phyloP scores from a whole-genome alignment of 305 asterid species.

The Fraxinus xanthoxyloides region DNA sequence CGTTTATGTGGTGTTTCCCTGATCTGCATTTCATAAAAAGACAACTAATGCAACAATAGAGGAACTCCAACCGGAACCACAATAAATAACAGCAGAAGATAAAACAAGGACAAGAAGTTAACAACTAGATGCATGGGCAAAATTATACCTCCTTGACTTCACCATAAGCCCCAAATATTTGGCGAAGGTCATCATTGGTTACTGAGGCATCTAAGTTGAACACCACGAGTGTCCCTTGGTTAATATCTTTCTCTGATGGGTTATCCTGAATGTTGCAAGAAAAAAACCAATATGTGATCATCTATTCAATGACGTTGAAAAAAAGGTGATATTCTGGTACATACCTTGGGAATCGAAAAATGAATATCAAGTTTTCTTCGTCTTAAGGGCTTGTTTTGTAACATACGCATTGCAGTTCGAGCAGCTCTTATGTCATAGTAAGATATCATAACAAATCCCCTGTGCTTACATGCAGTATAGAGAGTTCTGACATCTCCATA shows the following conservation, averaged over 20 bases:
- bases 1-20: slow-evolving; percentile 70
- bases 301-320: neutral
- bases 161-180: slow-evolving; percentile 65
- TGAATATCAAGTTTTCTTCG: slow-evolving; percentile 93
- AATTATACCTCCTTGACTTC: slow-evolving; percentile 57
- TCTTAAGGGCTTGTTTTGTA: slow-evolving; percentile 86
- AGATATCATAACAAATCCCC: slow-evolving; percentile 99
- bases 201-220: slow-evolving; percentile 91
- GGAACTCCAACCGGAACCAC: neutral
- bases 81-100: neutral
- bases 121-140: slow-evolving; percentile 30
- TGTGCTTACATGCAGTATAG: slow-evolving; percentile 90
- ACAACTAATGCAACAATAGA: neutral
- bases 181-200: slow-evolving; percentile 55
- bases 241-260: slow-evolving; percentile 92
- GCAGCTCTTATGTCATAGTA: slow-evolving; percentile 98
- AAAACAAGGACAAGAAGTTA: slow-evolving; percentile 27
- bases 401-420: slow-evolving; percentile 82
- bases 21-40: slow-evolving; percentile 37
- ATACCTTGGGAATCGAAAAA: slow-evolving; percentile 94
- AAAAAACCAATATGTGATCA: neutral
- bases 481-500: slow-evolving; percentile 93
- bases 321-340: neutral
- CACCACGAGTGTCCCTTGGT: slow-evolving; percentile 96
- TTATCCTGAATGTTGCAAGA: slow-evolving; percentile 63